These are phyloP conservation scores for Beauveria varroae DNA, from an alignment of 2,329 filamentous ascomycete species.

Conservation along the genomic window DNA sequence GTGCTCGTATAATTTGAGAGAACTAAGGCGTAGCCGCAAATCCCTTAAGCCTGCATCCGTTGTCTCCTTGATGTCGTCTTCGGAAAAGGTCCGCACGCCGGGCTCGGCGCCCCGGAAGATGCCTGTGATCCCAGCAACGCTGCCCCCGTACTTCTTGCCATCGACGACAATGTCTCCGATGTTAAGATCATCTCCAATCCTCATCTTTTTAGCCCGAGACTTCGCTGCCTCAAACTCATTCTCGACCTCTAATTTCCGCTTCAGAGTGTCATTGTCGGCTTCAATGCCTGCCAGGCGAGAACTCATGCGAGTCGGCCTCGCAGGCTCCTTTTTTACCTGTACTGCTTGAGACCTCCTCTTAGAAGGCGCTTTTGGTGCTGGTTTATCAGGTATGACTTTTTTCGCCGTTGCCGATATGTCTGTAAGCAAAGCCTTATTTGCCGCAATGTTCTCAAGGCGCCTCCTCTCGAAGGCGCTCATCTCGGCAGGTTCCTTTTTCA, in stretches of 20 bases:
- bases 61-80: conserved; percentile 75
- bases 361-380: conserved; percentile 35
- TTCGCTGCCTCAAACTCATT: conserved; percentile 31
- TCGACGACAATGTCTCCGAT: conserved; percentile 73
- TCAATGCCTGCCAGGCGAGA: conserved; percentile 50
- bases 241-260: conserved; percentile 46
- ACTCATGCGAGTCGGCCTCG: conserved; percentile 48
- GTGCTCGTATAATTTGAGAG: conserved; percentile 70
- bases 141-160: conserved; percentile 66
- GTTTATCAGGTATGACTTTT: conserved; percentile 55
- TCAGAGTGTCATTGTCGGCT: conserved; percentile 38
- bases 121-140: conserved; percentile 54
- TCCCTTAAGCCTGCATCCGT: conserved; percentile 67
- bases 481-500: conserved; percentile 33
- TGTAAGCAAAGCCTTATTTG: conserved; percentile 73
- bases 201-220: conserved; percentile 49
- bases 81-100: conserved; percentile 75
- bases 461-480: conserved; percentile 83
- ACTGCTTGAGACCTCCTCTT: conserved; percentile 27
- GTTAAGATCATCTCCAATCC: conserved; percentile 52
- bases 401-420: conserved; percentile 68
- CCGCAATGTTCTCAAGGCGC: conserved; percentile 77
- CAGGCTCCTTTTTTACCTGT: conserved; percentile 38
- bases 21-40: conserved; percentile 68
- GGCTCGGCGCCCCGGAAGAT: conserved; percentile 64